Evolutionary conservation across 805 yeast species (phyloP).

Genomic region (Cyberlindnera euphorbiiphila): DNA sequence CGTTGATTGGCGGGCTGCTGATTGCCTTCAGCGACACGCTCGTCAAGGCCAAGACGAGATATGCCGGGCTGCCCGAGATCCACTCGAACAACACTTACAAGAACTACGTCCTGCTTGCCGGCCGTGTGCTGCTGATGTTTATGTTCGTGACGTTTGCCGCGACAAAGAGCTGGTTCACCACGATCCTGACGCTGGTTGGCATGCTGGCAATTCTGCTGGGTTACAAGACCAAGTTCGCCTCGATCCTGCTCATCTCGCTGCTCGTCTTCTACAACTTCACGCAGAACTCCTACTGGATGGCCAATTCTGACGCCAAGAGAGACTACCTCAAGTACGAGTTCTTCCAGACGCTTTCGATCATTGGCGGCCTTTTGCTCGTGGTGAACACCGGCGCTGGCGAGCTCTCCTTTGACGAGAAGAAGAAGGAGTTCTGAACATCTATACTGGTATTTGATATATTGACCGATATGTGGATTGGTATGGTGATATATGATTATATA

Average conservation of each 20-base stretch:
- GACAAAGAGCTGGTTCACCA: slow-evolving; percentile 65
- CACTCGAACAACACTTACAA: slow-evolving; percentile 62
- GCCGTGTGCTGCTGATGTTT: slow-evolving; percentile 79
- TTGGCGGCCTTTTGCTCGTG: slow-evolving; percentile 87
- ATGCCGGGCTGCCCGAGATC: slow-evolving; percentile 45
- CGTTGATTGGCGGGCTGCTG: slow-evolving; percentile 88
- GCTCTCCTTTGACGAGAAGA: slow-evolving; percentile 89
- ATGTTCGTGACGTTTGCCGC: slow-evolving; percentile 83
- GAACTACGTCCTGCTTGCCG: slow-evolving; percentile 80
- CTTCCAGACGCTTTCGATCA: slow-evolving; percentile 90
- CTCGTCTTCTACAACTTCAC: slow-evolving; percentile 72
- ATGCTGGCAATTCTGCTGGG: slow-evolving; percentile 82
- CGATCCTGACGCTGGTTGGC: slow-evolving; percentile 66
- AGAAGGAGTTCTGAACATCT: slow-evolving; percentile 76
- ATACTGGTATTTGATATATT: too few species aligned
- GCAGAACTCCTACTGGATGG: slow-evolving; percentile 87
- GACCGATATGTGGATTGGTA: too few species aligned
- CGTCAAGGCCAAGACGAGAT: slow-evolving; percentile 64
- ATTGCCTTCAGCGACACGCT: slow-evolving; percentile 84
- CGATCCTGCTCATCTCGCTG: slow-evolving; percentile 62
- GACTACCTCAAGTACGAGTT: slow-evolving; percentile 90
- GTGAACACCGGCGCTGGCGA: slow-evolving; percentile 97
- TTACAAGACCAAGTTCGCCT: slow-evolving; percentile 87
- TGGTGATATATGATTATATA: too few species aligned
- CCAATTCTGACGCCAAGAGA: slow-evolving; percentile 64